Conservation (phyloP, 345 rosid species). For the Pugionium dolabratum region DNA sequence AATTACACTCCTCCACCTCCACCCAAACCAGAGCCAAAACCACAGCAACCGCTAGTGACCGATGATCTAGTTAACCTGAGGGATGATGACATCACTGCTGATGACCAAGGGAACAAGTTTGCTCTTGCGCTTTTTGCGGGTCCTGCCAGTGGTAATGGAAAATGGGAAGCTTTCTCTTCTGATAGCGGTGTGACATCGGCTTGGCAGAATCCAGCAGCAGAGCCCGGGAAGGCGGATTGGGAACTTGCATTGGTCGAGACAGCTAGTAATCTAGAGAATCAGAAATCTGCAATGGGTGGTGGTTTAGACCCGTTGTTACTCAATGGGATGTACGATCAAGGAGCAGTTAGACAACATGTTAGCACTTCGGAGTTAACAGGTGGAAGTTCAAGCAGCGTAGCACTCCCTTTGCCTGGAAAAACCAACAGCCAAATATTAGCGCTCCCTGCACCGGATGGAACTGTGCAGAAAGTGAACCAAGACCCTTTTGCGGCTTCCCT, state of each 20-base stretch:
- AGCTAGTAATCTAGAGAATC: slow-evolving; percentile 71
- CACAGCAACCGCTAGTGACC: slow-evolving; percentile 48
- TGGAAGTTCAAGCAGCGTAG: slow-evolving; percentile 84
- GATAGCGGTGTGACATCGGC: slow-evolving; percentile 68
- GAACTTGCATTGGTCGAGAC: slow-evolving; percentile 87
- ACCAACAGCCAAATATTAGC: slow-evolving; percentile 58
- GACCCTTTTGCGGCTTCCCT: slow-evolving; percentile 77
- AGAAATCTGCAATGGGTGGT: slow-evolving; percentile 76
- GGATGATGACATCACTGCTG: slow-evolving; percentile 62
- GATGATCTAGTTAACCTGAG: slow-evolving; percentile 82
- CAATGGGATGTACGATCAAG: slow-evolving; percentile 93
- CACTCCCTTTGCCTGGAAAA: slow-evolving; percentile 55
- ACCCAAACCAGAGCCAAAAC: slow-evolving; percentile 43
- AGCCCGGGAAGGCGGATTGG: slow-evolving; percentile 77
- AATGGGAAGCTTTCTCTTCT: slow-evolving; percentile 86
- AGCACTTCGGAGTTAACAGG: slow-evolving; percentile 55
- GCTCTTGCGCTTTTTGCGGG: slow-evolving; percentile 86
- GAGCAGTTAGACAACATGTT: slow-evolving; percentile 65
- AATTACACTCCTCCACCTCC: slow-evolving; percentile 57
- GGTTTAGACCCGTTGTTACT: slow-evolving; percentile 82
- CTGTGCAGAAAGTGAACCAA: slow-evolving; percentile 61
- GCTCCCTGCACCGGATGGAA: slow-evolving; percentile 84
- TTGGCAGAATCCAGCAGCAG: slow-evolving; percentile 88
- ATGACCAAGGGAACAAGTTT: slow-evolving; percentile 73
- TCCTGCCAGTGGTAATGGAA: slow-evolving; percentile 50